Evolutionary conservation across 768 basidiomycete genomes (phyloP).

Genomic region (Amanita molliuscula): DNA sequence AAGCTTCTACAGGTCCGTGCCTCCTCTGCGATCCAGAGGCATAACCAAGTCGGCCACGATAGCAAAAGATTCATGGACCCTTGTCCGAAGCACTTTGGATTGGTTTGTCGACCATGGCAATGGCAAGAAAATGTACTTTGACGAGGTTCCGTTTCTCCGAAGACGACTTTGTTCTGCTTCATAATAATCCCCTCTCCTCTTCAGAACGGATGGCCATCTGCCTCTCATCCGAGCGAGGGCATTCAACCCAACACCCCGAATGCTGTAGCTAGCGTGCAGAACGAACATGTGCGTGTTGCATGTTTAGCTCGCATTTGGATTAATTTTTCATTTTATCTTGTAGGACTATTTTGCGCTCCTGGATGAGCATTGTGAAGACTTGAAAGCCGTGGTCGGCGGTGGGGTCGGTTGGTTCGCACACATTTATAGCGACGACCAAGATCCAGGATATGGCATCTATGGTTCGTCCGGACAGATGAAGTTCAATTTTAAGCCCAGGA

Average conservation of each 20-base stretch:
- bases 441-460: conserved; percentile 53
- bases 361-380: conserved; percentile 38
- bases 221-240: conserved; percentile 33
- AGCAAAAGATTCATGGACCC: conserved; percentile 42
- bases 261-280: conserved; percentile 38
- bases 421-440: conserved; percentile 44
- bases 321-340: not conserved
- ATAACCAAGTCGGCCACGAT: not conserved
- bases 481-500: conserved; percentile 44
- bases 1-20: conserved; percentile 33
- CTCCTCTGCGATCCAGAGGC: not conserved
- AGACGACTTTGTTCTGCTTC: not conserved
- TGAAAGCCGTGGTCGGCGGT: conserved; percentile 39
- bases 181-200: not conserved
- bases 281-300: conserved; percentile 29
- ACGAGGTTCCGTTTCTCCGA: conserved; percentile 30
- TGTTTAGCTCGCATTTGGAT: not conserved
- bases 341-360: conserved; percentile 39
- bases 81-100: conserved; percentile 37
- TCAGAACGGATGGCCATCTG: conserved; percentile 59
- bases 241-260: conserved; percentile 43
- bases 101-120: conserved; percentile 46
- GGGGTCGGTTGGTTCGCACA: conserved; percentile 63
- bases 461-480: conserved; percentile 29
- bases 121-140: conserved; percentile 56